Conservation (phyloP, 495 filamentous ascomycete species). For the Diplogelasinospora grovesii region DNA sequence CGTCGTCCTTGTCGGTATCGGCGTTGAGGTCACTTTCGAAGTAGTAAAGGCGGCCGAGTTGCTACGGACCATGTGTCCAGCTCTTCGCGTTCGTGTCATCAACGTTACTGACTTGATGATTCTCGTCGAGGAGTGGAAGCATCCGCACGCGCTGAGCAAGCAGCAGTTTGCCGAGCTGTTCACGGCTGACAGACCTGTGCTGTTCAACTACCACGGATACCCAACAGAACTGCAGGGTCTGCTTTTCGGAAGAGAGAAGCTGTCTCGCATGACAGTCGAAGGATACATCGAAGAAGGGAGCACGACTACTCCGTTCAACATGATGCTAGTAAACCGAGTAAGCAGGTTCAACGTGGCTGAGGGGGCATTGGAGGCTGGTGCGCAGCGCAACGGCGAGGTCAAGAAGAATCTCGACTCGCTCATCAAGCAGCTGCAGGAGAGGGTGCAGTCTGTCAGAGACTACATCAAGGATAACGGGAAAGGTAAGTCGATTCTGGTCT, state of each 20-base stretch:
- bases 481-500: constrained; percentile 23
- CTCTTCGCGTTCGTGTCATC: constrained; percentile 55
- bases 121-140: constrained; percentile 49
- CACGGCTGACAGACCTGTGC: constrained; percentile 50
- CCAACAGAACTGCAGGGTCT: constrained; percentile 55
- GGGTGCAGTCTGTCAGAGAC: constrained; percentile 45
- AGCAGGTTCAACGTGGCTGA: constrained; percentile 58
- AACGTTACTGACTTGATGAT: constrained; percentile 74
- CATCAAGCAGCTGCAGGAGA: constrained; percentile 41
- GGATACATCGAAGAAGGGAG: constrained; percentile 66
- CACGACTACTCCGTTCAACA: constrained; percentile 69
- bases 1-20: constrained; percentile 63
- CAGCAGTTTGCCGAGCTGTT: constrained; percentile 55
- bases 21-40: constrained; percentile 66
- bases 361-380: constrained; percentile 38
- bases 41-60: constrained; percentile 58
- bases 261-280: constrained; percentile 49
- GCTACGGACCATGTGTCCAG: constrained; percentile 45
- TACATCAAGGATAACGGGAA: constrained; percentile 51
- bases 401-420: constrained; percentile 40
- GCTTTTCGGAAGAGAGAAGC: constrained; percentile 50
- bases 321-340: constrained; percentile 63
- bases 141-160: constrained; percentile 55
- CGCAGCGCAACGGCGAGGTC: constrained; percentile 42
- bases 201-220: constrained; percentile 73